Base-by-base conservation (phyloP, 768 basidiomycete species). In the Sistotremastrum suecicum region DNA sequence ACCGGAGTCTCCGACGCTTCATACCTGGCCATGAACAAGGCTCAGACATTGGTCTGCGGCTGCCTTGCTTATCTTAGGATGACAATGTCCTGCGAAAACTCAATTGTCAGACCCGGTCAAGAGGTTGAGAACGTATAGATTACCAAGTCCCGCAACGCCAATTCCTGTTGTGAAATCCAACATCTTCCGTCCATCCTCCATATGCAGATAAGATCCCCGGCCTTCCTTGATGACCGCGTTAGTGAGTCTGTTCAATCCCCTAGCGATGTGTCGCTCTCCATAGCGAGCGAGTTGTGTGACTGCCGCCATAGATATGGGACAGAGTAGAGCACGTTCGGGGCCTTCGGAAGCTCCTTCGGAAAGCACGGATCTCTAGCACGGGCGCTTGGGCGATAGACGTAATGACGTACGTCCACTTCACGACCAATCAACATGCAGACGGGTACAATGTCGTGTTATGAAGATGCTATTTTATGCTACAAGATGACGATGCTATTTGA, bases 121-220 rank as follows among this genome's bases (percentile, higher is more conserved):
- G 31, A 9, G 12, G 43, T 30, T n/a, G 9, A 9, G 31, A 32
- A 12, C 20, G 7, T 38, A 34, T 9, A 37, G 39, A 45, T 47
- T 47, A 83, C 86, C 88, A 11, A 92, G 70, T 60, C 76, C 80
- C 1, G 86, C 85, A 2, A 94, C 90, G 31, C 85, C 87, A 52
- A 88, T 92, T 7, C 90, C 90, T 55, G 74, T 75, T 7, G 83
- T 89, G 55, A 92, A 91, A 60, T 95, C 91, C 42, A 95, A 68
- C 57, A 84, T 58, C 54, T 68, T 73, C 48, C 74, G 69, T 3
- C 87, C 90, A 51, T 88, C 80, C 31, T 79, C 72, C 46, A 81
- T 78, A 31, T 65, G 64, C 45, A 88, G 74, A 52, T 83, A 85
- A 1, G 83, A 78, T 9, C 88, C 87, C 53, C 76, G 67, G 38